Percentiles rank a stretch among this genome's conserved stretches.
These are phyloP conservation scores for Tetrastigma voinierianum DNA, from an alignment of 164 flowering plant species.

Conservation along the genomic window DNA sequence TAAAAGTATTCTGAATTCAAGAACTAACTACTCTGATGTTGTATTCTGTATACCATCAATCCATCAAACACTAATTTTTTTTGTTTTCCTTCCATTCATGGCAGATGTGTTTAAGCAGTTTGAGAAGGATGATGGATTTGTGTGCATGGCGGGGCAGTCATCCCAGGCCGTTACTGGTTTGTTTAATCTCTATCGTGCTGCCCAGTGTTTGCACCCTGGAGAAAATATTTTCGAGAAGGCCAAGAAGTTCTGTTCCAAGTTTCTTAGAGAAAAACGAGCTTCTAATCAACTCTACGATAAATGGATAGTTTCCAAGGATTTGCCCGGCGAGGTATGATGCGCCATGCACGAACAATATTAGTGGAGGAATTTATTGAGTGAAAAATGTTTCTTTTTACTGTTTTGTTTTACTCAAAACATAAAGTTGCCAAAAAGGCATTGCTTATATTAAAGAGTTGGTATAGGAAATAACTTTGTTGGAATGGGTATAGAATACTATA, in stretches of 20 bases:
- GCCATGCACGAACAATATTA: no score
- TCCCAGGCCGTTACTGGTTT: conserved; percentile 81
- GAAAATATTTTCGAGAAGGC: conserved; percentile 73
- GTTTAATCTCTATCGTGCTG: conserved; percentile 72
- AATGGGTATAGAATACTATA: no score
- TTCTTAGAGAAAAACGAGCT: conserved; percentile 57
- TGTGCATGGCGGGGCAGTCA: conserved; percentile 78
- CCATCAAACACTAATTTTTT: no score
- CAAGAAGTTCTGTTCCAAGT: conserved; percentile 46
- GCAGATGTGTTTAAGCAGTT: conserved; percentile 72
- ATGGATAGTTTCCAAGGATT: conserved; percentile 85
- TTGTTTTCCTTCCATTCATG: background rate
- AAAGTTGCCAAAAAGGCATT: no score
- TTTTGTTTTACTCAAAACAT: no score
- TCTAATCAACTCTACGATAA: conserved; percentile 66
- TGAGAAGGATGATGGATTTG: conserved; percentile 67
- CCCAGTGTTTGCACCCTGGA: conserved; percentile 64
- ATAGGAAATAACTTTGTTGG: no score
- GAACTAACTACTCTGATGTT: no score
- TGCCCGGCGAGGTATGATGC: conserved; percentile 77
- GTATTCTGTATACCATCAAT: background rate
- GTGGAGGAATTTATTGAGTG: no score
- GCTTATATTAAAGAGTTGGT: no score
- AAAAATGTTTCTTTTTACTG: no score
- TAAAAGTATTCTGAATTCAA: background rate